phyloP scores from a whole-genome alignment of 495 filamentous ascomycete genomes.

The Cercophora scortea region DNA sequence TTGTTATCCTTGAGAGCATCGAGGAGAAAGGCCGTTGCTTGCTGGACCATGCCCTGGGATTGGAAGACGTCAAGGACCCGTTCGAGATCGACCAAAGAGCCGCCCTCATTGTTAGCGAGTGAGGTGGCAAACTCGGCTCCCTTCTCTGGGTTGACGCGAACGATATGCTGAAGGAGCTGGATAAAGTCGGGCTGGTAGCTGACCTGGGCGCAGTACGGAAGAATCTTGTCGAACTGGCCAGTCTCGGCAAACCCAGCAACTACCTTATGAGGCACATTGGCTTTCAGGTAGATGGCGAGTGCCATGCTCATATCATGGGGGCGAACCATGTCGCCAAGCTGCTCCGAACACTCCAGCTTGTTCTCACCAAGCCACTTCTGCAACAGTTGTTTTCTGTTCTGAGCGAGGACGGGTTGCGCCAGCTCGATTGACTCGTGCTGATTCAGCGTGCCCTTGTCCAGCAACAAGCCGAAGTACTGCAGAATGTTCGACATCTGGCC shows the following conservation, averaged over 20 bases:
- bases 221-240: constrained; percentile 91
- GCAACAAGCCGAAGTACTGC: constrained; percentile 94
- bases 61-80: constrained; percentile 96
- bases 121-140: constrained; percentile 86
- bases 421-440: constrained; percentile 90
- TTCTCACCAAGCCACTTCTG: constrained; percentile 97
- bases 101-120: constrained; percentile 77
- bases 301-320: constrained; percentile 82
- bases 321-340: constrained; percentile 89
- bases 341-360: constrained; percentile 91
- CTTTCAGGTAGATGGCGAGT: constrained; percentile 75
- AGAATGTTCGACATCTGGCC: constrained; percentile 86
- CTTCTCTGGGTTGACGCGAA: constrained; percentile 87
- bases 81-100: constrained; percentile 83
- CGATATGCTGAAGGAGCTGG: constrained; percentile 82
- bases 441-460: constrained; percentile 92
- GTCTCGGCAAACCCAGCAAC: constrained; percentile 92
- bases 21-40: constrained; percentile 92
- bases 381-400: constrained; percentile 89
- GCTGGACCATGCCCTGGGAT: constrained; percentile 94
- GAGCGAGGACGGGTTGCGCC: constrained; percentile 81
- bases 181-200: constrained; percentile 91
- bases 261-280: constrained; percentile 83
- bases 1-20: constrained; percentile 91
- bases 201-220: constrained; percentile 75